phyloP scores from a whole-genome alignment of 2,329 filamentous ascomycete species.

The Aspergillus cejpii region DNA sequence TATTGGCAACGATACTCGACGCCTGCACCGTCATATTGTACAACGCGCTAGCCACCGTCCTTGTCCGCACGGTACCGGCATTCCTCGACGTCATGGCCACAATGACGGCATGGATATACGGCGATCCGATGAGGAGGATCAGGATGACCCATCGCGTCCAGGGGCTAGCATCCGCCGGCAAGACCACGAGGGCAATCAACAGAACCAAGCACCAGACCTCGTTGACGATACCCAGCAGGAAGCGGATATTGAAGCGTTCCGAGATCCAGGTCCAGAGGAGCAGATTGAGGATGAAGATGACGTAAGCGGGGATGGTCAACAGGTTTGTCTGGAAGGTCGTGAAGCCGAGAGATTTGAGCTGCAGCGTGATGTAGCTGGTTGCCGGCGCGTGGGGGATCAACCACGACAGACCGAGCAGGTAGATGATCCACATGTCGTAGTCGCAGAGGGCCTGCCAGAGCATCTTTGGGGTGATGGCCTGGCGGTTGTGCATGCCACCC shows the following conservation, averaged over 20 bases:
- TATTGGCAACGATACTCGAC: slow-evolving; percentile 36
- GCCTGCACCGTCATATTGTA: slow-evolving; percentile 45
- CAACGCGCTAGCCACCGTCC: slow-evolving; percentile 41
- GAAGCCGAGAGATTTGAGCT: slow-evolving; percentile 51
- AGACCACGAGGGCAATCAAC: slow-evolving; percentile 46
- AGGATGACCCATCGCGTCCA: slow-evolving; percentile 50
- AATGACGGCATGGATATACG: slow-evolving; percentile 54
- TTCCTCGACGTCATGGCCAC: slow-evolving; percentile 42
- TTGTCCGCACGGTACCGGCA: slow-evolving; percentile 38
- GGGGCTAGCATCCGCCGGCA: slow-evolving; percentile 44
- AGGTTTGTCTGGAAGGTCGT: slow-evolving; percentile 56
- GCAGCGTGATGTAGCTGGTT: slow-evolving; percentile 35
- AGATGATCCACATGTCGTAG: slow-evolving; percentile 54
- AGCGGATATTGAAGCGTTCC: slow-evolving; percentile 50
- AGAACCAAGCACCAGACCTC: slow-evolving; percentile 50
- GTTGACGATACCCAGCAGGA: slow-evolving; percentile 49
- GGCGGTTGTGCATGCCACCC: slow-evolving; percentile 56
- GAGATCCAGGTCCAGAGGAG: slow-evolving; percentile 49
- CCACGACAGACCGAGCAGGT: slow-evolving; percentile 45
- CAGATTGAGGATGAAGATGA: slow-evolving; percentile 53
- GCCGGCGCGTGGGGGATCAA: slow-evolving; percentile 35
- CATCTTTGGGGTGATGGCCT: slow-evolving; percentile 45
- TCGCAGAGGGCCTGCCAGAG: slow-evolving; percentile 48
- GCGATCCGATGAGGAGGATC: slow-evolving; percentile 50
- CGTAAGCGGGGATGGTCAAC: slow-evolving; percentile 55